Evolutionary conservation across 768 basidiomycete species (phyloP), one percentile per base, ranked within the genome.

Genomic region (Pilatotrama ljubarskyi): DNA sequence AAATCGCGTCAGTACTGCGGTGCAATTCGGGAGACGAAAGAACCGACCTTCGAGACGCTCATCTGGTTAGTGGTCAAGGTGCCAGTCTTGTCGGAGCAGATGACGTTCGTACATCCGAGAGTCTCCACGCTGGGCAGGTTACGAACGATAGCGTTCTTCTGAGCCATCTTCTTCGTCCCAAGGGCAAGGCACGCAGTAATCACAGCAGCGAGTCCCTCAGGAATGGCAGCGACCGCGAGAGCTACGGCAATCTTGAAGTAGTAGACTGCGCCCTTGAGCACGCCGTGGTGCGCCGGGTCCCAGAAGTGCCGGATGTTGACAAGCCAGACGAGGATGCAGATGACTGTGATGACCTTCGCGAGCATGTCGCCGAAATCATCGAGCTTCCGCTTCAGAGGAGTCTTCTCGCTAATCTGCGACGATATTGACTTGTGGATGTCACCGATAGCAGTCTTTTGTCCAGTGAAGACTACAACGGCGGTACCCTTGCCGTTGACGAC

Each of bases 221-320:
- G 96, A 70, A 98, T 99, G 40, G 96, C 96, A 58, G 96, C 96
- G 40, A 99, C 96, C n/a, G 97, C 96, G 44, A 99, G 80, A 5
- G 97, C 95, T 43, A 99, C 97, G 36, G 96, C 96, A 70, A 99
- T 98, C 78, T 99, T 99, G 83, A 99, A 93, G 77, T 99, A 99
- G 74, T 98, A 98, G 53, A 99, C 85, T 0, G 96, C 96, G 41
- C 96, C 96, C 72, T 94, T 94, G 68, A 98, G 79, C 46, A 77
- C 85, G 49, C 95, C 92, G 64, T 90, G 91, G 70, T 99, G 96
- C 24, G 91, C 84, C 3, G 96, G 94, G 70, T 99, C 96, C 83
- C 84, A 88, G 75, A 99, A 99, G 76, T 99, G 93, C 51, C 91
- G 87, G 66, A 95, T 82, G 75, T 99, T 99, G 76, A 99, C 91